These are phyloP conservation scores for Sarcocystis neurona DNA, from an alignment of 169 alveolate genomes.

Conservation along the genomic window DNA sequence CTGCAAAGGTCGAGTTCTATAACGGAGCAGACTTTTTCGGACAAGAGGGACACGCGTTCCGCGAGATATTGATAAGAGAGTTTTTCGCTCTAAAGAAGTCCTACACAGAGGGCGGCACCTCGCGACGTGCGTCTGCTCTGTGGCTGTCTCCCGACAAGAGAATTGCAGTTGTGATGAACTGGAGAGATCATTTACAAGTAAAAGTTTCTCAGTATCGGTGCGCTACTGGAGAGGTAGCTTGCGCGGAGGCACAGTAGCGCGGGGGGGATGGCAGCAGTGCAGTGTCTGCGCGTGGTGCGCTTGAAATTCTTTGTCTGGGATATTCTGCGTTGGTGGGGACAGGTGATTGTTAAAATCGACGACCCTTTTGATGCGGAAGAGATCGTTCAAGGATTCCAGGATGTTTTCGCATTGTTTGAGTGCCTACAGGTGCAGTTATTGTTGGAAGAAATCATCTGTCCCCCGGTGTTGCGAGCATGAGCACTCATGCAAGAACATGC, in stretches of 20 bases:
- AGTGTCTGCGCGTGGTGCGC: background rate
- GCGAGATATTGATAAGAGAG: background rate
- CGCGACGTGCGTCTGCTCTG: conserved; percentile 16
- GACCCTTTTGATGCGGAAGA: conserved; percentile 26
- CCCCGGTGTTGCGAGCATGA: too few species aligned
- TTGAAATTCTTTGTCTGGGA: background rate
- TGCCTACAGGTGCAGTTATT: conserved; percentile 26
- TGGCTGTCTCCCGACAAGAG: conserved; percentile 36
- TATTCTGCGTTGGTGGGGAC: background rate
- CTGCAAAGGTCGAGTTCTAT: background rate
- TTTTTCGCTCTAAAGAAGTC: background rate
- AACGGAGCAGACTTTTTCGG: conserved; percentile 21
- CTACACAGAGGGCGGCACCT: background rate
- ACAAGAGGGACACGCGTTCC: background rate
- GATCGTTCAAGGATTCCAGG: conserved; percentile 1
- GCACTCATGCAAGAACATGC: too few species aligned
- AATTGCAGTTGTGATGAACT: background rate
- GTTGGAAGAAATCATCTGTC: too few species aligned
- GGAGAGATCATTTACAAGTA: conserved; percentile 6
- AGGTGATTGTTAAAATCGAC: background rate
- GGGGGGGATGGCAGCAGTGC: background rate
- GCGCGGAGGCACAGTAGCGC: background rate
- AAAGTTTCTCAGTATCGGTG: too few species aligned
- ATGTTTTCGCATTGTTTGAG: background rate
- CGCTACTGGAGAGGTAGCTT: too few species aligned